Evolutionary conservation across 2,329 filamentous ascomycete genomes (phyloP), one percentile per base, ranked within the genome.

Genomic region (Monilinia fructigena): DNA sequence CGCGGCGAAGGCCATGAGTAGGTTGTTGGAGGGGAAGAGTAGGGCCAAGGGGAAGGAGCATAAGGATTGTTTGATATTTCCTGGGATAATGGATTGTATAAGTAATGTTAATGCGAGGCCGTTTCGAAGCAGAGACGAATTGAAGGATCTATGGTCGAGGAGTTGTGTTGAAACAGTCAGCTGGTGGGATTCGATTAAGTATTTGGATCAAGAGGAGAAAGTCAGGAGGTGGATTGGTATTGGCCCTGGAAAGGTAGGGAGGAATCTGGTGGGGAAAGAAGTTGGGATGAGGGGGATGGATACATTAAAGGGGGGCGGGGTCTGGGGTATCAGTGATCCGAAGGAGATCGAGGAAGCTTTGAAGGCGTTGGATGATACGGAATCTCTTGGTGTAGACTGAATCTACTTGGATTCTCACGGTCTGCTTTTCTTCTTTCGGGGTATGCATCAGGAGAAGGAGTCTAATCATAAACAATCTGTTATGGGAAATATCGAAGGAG

Each of bases 161-260:
- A 90, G 93, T 74, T 93, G 90, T 69, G 87, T 95, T n/a, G 92
- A 97, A 79, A 97, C 93, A 40, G 92, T 98, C 53, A 84, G 86
- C 67, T 98, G 94, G 94, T 97, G 93, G 88, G 92, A 96, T 72
- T 95, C 91, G 73, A 93, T 98, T 73, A 88, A 87, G 71, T 97
- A 96, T 75, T 80, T 97, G 60, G 92, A 97, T 76, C 88, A 95
- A 76, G 87, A 95, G 73, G 85, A 89, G 74, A 89, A 89, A 69
- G 91, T 97, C 23, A 83, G 88, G 73, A 83, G 93, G 66, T 97
- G 94, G 90, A 85, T 98, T 60, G 94, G 94, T 54, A 92, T 98
- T 69, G 94, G 94, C 0, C 94, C 94, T 0, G 94, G 94, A 6
- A 96, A 96, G 77, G 94, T 98, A 2, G 94, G 94, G 0, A 84